Conservation (phyloP, 768 basidiomycete genomes). For the Clitopilus hobsonii region DNA sequence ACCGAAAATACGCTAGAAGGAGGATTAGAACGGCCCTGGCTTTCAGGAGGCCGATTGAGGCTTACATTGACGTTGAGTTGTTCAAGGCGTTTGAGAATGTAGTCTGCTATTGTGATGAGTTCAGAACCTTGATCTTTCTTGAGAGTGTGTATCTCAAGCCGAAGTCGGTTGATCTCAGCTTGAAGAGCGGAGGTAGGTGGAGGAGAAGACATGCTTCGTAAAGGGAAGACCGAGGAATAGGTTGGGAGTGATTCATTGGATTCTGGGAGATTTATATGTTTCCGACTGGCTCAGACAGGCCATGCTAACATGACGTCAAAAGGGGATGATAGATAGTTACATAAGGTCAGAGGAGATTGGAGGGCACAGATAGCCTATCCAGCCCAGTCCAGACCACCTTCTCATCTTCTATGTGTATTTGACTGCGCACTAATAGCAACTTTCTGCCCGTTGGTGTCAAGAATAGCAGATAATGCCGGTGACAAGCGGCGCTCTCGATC, state of each 20-base stretch:
- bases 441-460: too few relatives aligned
- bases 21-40: background rate
- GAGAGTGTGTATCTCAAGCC: constrained; percentile 37
- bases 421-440: too few relatives aligned
- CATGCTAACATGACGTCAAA: background rate
- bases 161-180: constrained; percentile 42
- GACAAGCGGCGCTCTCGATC: background rate
- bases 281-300: background rate
- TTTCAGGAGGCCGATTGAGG: background rate
- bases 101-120: constrained; percentile 46
- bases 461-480: background rate
- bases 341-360: constrained; percentile 9
- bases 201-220: constrained; percentile 11
- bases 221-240: background rate
- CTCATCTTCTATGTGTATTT: background rate
- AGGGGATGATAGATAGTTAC: background rate
- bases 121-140: constrained; percentile 29
- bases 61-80: constrained; percentile 57
- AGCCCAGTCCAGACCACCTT: constrained; percentile 1
- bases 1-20: constrained; percentile 70
- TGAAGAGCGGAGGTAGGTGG: constrained; percentile 26
- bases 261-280: constrained; percentile 10
- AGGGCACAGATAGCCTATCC: constrained; percentile 14
- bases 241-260: background rate
- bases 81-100: constrained; percentile 50